Evolutionary conservation across 306 rosid genomes (phyloP), one percentile per base, ranked within the genome.

Genomic region (Prunus padus): DNA sequence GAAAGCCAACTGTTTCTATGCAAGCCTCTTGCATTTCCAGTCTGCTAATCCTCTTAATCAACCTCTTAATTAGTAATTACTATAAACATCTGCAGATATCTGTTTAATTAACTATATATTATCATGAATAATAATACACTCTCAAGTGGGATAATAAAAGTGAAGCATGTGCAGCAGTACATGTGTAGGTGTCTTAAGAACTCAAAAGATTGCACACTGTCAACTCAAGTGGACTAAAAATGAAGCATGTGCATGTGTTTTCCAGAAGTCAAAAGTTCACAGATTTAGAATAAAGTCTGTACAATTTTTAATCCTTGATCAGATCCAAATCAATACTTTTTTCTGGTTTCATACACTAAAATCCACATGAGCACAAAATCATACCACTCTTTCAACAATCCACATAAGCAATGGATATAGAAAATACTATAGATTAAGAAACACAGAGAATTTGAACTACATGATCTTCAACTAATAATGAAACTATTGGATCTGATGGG

Each of bases 401-500:
- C 42, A 67, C 72, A 67, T 52, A 68, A 8, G 8, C 8, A 14
- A 56, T 12, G 44, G 37, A 72, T 37, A 37, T 9, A 15, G 40
- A 56, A 56, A 55, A n/a, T 4, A 60, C 19, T 67, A 71, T 8
- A 59, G 54, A 80, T 11, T 4, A 19, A 74, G 40, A 25, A 25
- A 20, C 20, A 30, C 11, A 68, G 33, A 30, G 50, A 65, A 13
- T 12, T 13, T 1, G 18, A 46, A 23, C 69, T 16, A 14, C 16
- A 16, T 30, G 65, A 25, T 22, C 20, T 50, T 76, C 69, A 84
- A 72, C 79, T 84, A 60, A 80, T 72, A 54, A 82, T 65, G 66
- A 84, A 74, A 70, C 51, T 80, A 67, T 80, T 80, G 69, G 87
- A 87, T 77, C 82, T 26, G 51, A 82, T 70, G 19, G 80, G 72